Base-by-base conservation (phyloP, 805 yeast species). In the Candida ipomoeae region DNA sequence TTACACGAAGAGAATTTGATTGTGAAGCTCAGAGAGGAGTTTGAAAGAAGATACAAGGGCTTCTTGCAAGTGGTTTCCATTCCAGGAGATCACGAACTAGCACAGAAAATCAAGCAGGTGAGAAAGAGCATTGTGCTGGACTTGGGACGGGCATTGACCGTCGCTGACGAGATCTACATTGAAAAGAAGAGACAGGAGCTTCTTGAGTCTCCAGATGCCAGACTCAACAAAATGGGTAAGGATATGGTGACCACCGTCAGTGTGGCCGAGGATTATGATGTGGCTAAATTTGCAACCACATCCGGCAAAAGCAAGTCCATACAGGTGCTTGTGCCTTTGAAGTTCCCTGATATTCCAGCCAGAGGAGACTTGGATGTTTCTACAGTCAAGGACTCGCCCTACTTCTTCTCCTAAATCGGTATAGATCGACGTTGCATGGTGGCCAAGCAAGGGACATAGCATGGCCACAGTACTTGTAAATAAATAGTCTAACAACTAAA, bases 351-450 rank as follows among this genome's bases (percentile, higher is more conserved):
- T 0, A 79, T 89, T 39, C 97, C 97, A 13, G 71, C 77, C 45
- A 84, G 80, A 65, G 99, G 97, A 46, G 83, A 82, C 15, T 88
- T 92, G 59, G 95, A 92, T 62, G 95, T 92, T 35, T 69, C 72
- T 37, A 79, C 78, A 51, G 85, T 91, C 40, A 77, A 78, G 62
- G 80, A 83, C 45, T 88, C 96, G 55, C 76, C 77, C 32, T 92
- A 92, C 67, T 92, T 92, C 77, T 92, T 92, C 59, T 71, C 77
- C 38, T 73, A 38, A 40, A 10, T 14, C 29, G 21, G 45, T 15
- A 34, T 32, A 10, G 29, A 42, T 42, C 20, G 45, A 21, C 37
- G 37, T 31, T 31, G 44, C 44, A 41, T 41, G 17, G 35, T 41
- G 36, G 36, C 35, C 26, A 41, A 17, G 36, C 5, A 18, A 17